These are phyloP conservation scores for Eremothecium sinecaudum DNA, from an alignment of 1,139 yeast species.

Conservation along the genomic window DNA sequence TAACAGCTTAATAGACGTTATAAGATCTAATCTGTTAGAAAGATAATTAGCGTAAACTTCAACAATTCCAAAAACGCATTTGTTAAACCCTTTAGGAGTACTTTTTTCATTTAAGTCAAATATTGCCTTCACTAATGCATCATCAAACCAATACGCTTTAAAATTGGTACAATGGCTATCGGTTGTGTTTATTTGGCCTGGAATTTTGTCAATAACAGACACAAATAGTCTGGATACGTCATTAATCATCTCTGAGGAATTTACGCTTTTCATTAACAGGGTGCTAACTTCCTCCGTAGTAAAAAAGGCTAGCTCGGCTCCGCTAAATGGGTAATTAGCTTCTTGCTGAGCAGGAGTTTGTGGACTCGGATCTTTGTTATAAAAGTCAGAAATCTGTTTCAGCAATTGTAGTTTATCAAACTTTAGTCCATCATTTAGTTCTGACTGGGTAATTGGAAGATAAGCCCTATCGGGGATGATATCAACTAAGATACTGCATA, in stretches of 20 bases:
- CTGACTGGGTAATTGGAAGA: constrained; percentile 38
- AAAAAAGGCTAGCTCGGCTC: constrained; percentile 39
- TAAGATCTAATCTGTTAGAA: constrained; percentile 13
- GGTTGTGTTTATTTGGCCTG: constrained; percentile 30
- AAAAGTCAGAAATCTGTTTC: constrained; percentile 30
- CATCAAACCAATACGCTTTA: constrained; percentile 24
- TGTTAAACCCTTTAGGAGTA: constrained; percentile 28
- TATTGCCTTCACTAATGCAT: constrained; percentile 33
- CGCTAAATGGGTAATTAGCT: constrained; percentile 35
- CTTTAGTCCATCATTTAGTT: constrained; percentile 17
- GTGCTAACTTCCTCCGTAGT: constrained; percentile 34
- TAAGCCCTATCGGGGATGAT: constrained; percentile 54
- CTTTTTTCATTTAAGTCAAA: constrained; percentile 17
- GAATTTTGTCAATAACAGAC: constrained; percentile 39
- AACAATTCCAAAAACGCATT: constrained; percentile 39
- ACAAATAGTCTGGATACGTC: constrained; percentile 37
- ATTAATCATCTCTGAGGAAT: constrained; percentile 15
- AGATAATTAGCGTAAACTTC: constrained; percentile 35
- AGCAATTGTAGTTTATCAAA: constrained; percentile 20
- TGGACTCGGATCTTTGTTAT: constrained; percentile 22
- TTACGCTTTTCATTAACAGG: constrained; percentile 31
- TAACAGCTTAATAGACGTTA: constrained; percentile 21
- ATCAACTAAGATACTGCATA: constrained; percentile 35
- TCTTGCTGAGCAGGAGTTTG: constrained; percentile 11
- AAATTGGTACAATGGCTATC: constrained; percentile 8